Evolutionary conservation across 2,329 filamentous ascomycete genomes (phyloP).

Genomic region (Bimuria novae-zelandiae): DNA sequence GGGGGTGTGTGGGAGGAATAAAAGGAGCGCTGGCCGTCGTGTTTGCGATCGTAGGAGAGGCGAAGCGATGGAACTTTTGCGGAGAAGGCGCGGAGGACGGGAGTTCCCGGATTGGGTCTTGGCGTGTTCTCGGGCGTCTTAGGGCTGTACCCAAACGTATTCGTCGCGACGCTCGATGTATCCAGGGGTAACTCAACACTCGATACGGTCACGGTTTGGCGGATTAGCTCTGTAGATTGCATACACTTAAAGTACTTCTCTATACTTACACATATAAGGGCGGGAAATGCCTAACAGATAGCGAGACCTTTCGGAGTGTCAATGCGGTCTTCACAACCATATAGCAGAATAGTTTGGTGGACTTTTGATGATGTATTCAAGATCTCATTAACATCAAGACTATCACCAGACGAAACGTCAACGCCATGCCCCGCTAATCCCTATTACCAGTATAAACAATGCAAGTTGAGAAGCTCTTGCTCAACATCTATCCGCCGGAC

Average conservation of each 20-base stretch:
- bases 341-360: too few species aligned
- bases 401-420: not conserved
- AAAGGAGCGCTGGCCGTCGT: not conserved
- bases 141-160: not conserved
- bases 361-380: too few species aligned
- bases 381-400: slow-evolving; percentile 7
- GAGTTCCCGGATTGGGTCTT: slow-evolving; percentile 29
- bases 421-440: not conserved
- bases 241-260: too few species aligned
- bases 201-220: too few species aligned
- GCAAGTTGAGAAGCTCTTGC: slow-evolving; percentile 1
- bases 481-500: not conserved
- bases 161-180: not conserved
- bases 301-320: too few species aligned
- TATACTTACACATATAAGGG: too few species aligned
- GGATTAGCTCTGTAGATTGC: too few species aligned
- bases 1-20: not conserved
- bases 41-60: slow-evolving; percentile 14
- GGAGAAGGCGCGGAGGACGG: slow-evolving; percentile 43
- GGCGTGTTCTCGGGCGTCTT: slow-evolving; percentile 14
- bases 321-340: too few species aligned
- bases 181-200: too few species aligned
- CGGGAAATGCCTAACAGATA: too few species aligned
- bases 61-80: slow-evolving; percentile 35
- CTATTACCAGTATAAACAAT: slow-evolving; percentile 2